phyloP scores from a whole-genome alignment of 495 filamentous ascomycete genomes.

The Penicillium nucicola region DNA sequence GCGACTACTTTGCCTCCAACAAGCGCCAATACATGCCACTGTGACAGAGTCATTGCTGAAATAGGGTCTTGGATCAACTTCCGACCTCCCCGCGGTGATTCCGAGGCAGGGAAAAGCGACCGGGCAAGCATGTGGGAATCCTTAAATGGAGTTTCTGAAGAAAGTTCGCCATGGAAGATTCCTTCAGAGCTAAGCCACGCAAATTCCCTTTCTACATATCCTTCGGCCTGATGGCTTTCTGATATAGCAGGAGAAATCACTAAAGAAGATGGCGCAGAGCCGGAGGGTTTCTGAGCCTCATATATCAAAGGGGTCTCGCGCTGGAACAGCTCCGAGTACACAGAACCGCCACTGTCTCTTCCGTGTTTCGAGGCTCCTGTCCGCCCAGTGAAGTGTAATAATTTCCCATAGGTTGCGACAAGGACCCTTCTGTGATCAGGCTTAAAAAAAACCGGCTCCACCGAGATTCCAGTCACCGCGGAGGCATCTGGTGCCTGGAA shows the following conservation, averaged over 20 bases:
- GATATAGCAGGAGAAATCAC: slow-evolving; percentile 71
- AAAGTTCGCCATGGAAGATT: slow-evolving; percentile 78
- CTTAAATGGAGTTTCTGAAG: slow-evolving; percentile 55
- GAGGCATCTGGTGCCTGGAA: slow-evolving; percentile 75
- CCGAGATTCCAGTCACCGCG: slow-evolving; percentile 76
- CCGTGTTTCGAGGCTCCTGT: slow-evolving; percentile 56
- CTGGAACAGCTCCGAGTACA: slow-evolving; percentile 86
- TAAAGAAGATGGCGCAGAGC: slow-evolving; percentile 58
- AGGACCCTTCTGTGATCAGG: slow-evolving; percentile 72
- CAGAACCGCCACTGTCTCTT: slow-evolving; percentile 76
- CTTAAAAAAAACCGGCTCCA: slow-evolving; percentile 63
- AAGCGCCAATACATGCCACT: slow-evolving; percentile 88
- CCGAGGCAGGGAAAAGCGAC: slow-evolving; percentile 63
- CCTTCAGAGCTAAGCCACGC: slow-evolving; percentile 89
- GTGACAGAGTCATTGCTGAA: slow-evolving; percentile 77
- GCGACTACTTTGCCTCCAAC: slow-evolving; percentile 78
- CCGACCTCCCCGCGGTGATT: slow-evolving; percentile 60
- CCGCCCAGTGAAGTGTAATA: slow-evolving; percentile 77
- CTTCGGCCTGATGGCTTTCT: slow-evolving; percentile 44
- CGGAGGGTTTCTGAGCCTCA: slow-evolving; percentile 57
- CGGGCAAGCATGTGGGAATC: slow-evolving; percentile 72
- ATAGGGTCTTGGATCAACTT: slow-evolving; percentile 66
- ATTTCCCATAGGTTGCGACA: slow-evolving; percentile 67
- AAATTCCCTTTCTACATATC: slow-evolving; percentile 65
- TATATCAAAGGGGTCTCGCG: slow-evolving; percentile 71